Evolutionary conservation across 257 asterid species (phyloP).

Genomic region (Solanum pennellii): DNA sequence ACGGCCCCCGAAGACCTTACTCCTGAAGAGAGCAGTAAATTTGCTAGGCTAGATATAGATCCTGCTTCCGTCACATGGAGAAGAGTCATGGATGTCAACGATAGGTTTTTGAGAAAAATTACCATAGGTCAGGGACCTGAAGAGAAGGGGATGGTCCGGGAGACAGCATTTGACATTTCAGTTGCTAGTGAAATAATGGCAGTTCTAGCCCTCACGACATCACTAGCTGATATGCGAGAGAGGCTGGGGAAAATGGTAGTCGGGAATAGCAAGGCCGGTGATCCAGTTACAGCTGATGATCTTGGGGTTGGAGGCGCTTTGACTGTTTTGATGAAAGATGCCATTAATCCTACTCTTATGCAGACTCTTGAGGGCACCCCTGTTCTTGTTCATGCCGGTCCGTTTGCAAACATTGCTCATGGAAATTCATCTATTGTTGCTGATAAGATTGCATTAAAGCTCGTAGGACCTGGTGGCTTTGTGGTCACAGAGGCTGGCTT

Average conservation of each 20-base stretch:
- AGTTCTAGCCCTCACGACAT: constrained; percentile 89
- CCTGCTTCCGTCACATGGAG: constrained; percentile 93
- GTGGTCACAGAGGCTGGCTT: constrained; percentile 96
- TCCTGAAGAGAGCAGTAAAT: constrained; percentile 64
- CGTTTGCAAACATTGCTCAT: constrained; percentile 95
- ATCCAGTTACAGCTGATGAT: constrained; percentile 93
- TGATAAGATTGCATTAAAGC: constrained; percentile 82
- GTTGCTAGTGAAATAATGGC: constrained; percentile 99
- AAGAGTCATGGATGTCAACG: constrained; percentile 95
- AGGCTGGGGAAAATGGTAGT: constrained; percentile 96
- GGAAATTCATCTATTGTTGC: constrained; percentile 96
- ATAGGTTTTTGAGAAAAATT: constrained; percentile 86
- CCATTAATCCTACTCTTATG: constrained; percentile 88
- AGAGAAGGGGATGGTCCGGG: constrained; percentile 95
- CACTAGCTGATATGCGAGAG: constrained; percentile 87
- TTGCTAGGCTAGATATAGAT: constrained; percentile 87
- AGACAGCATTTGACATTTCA: constrained; percentile 89
- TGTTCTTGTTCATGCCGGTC: constrained; percentile 93
- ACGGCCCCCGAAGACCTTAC: constrained; percentile 86
- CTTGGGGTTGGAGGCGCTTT: constrained; percentile 96
- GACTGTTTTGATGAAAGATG: constrained; percentile 93
- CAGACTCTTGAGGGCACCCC: constrained; percentile 98
- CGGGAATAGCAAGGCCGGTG: constrained; percentile 90
- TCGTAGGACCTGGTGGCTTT: constrained; percentile 92
- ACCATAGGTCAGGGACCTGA: constrained; percentile 93